Conservation (phyloP, 805 yeast species). For the Ogataea pini region DNA sequence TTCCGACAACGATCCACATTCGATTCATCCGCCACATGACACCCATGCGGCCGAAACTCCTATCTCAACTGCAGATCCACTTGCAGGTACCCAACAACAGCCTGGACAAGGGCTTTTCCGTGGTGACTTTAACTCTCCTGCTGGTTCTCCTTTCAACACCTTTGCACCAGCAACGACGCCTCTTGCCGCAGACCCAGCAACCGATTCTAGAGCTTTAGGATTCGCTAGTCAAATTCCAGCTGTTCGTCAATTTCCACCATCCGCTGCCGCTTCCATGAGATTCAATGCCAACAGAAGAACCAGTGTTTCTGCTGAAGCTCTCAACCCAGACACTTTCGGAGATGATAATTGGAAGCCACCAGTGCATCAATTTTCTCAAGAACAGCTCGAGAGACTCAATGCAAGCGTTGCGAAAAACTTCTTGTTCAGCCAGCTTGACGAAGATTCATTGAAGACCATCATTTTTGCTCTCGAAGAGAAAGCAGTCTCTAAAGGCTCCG, state of each 20-base stretch:
- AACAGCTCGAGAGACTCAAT: constrained; percentile 68
- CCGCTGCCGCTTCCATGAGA: constrained; percentile 47
- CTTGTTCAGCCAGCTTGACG: constrained; percentile 80
- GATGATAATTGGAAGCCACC: constrained; percentile 76
- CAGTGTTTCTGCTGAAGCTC: constrained; percentile 86
- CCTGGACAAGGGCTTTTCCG: constrained; percentile 25
- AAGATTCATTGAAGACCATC: constrained; percentile 72
- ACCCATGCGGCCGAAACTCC: constrained; percentile 12
- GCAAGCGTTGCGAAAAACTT: constrained; percentile 78
- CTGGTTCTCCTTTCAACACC: constrained; percentile 20
- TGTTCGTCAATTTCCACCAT: constrained; percentile 13
- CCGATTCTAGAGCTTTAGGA: neutral
- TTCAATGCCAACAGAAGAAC: constrained; percentile 84
- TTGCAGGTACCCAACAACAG: constrained; percentile 6
- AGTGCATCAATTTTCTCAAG: constrained; percentile 57
- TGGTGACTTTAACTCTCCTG: constrained; percentile 18
- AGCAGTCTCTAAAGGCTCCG: constrained; percentile 54
- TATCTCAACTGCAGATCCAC: constrained; percentile 4
- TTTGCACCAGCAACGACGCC: neutral
- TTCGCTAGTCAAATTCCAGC: neutral
- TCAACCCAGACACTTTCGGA: constrained; percentile 70
- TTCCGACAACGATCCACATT: constrained; percentile 64
- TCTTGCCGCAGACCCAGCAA: neutral
- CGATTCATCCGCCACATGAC: constrained; percentile 38
- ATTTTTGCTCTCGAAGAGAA: constrained; percentile 83